phyloP scores from a whole-genome alignment of 2,329 filamentous ascomycete species.

The Chaetomiaceae sp. region DNA sequence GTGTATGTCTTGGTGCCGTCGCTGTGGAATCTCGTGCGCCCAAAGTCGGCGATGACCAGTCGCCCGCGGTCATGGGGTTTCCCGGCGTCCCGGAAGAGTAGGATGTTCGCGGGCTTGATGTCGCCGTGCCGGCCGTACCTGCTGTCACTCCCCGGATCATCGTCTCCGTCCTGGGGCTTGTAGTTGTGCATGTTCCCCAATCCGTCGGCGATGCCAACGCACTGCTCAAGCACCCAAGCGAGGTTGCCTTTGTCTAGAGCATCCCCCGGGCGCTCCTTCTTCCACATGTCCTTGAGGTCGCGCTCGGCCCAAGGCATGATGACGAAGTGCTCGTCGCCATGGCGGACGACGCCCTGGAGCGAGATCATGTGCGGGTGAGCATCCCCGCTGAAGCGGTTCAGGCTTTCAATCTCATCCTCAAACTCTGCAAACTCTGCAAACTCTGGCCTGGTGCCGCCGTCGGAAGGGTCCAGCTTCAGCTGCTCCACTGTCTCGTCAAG shows the following conservation, averaged over 20 bases:
- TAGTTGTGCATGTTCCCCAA: conserved; percentile 8
- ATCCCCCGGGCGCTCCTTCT: neutral
- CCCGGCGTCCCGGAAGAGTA: conserved; percentile 11
- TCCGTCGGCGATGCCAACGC: conserved; percentile 4
- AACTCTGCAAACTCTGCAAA: no score
- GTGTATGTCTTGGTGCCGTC: conserved; percentile 4
- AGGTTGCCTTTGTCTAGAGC: neutral
- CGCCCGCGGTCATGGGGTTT: neutral
- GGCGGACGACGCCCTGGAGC: conserved; percentile 6
- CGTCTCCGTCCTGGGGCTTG: neutral
- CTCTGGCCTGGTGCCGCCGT: no score
- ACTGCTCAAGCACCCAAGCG: conserved; percentile 1
- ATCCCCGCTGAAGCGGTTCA: conserved; percentile 9
- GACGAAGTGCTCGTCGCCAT: conserved; percentile 9
- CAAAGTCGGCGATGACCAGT: conserved; percentile 16
- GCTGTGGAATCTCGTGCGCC: conserved; percentile 6
- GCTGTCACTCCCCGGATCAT: neutral
- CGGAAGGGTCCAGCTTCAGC: no score
- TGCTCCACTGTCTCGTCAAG: no score
- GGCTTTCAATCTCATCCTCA: conserved; percentile 8
- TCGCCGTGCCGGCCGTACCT: conserved; percentile 16
- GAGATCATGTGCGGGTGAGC: conserved; percentile 11
- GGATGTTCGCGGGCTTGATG: conserved; percentile 18
- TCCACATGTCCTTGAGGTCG: conserved; percentile 11
- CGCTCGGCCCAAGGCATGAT: conserved; percentile 13